Conservation (phyloP, 2,329 filamentous ascomycete genomes). For the Fusarium sp. region DNA sequence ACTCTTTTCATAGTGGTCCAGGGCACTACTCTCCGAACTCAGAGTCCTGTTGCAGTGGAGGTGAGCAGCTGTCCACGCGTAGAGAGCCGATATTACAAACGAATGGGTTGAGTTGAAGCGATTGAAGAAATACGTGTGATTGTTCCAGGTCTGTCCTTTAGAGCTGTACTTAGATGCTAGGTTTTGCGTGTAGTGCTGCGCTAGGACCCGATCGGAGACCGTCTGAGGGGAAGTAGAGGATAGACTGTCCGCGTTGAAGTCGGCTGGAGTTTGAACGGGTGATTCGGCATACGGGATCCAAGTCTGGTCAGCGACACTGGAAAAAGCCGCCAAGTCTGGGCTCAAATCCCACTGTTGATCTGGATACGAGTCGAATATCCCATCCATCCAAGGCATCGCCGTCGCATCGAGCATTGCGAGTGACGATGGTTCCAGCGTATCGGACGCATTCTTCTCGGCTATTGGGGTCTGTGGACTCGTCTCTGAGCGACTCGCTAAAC, state of each 20-base stretch:
- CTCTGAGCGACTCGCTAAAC: rapidly evolving
- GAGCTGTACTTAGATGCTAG: not conserved
- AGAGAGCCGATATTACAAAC: not conserved
- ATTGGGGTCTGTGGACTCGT: not conserved
- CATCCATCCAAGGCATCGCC: not conserved
- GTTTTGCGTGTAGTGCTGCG: not conserved
- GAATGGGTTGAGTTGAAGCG: not conserved
- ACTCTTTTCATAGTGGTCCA: not conserved
- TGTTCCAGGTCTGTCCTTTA: not conserved
- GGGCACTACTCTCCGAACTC: rapidly evolving
- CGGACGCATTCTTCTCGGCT: rapidly evolving
- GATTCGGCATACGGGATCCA: not conserved
- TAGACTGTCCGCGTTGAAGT: not conserved
- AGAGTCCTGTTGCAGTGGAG: not conserved
- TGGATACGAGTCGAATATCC: not conserved
- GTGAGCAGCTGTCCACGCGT: not conserved
- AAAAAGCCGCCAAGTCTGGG: not conserved
- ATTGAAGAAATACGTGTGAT: not conserved
- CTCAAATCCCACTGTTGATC: not conserved
- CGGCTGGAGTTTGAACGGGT: rapidly evolving
- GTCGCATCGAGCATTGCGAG: not conserved
- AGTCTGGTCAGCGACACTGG: not conserved
- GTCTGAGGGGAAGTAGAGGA: not conserved
- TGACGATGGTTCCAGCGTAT: not conserved
- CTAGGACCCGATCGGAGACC: not conserved